phyloP scores from a whole-genome alignment of 2,329 filamentous ascomycete species.

The Verticillium nubilum region DNA sequence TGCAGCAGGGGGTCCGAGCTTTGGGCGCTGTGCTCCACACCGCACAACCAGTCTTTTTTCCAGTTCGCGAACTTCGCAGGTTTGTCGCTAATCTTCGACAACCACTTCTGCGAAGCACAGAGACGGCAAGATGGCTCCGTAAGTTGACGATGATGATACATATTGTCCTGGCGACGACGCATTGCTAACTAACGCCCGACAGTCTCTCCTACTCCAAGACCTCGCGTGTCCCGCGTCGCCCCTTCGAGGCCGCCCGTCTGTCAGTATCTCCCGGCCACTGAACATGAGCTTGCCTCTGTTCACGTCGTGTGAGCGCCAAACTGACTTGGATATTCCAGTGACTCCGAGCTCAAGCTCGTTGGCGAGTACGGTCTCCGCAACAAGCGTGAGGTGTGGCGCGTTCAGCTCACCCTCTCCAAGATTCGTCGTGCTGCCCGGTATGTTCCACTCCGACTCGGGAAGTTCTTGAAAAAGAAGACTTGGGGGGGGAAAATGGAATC shows the following conservation, averaged over 20 bases:
- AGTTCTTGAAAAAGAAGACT: neutral
- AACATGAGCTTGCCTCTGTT: conserved; percentile 96
- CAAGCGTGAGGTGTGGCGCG: conserved; percentile 99
- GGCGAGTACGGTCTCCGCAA: conserved; percentile 99
- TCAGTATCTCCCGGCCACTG: conserved; percentile 96
- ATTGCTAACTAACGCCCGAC: conserved; percentile 12
- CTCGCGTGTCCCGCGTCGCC: conserved; percentile 96
- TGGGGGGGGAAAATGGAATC: neutral
- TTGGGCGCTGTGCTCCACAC: neutral
- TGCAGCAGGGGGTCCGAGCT: neutral
- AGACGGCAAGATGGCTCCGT: conserved; percentile 38
- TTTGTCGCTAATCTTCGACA: neutral
- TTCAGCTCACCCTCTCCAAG: conserved; percentile 99
- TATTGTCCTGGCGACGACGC: neutral
- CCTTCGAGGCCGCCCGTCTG: conserved; percentile 99
- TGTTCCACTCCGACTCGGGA: conserved; percentile 12
- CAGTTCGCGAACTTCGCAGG: conserved; percentile 2
- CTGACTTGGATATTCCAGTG: conserved; percentile 68
- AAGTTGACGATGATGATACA: conserved; percentile 14
- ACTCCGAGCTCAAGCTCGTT: conserved; percentile 99
- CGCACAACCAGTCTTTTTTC: conserved; percentile 2
- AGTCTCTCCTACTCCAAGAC: conserved; percentile 91
- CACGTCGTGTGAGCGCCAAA: conserved; percentile 77
- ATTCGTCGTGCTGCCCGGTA: conserved; percentile 99
- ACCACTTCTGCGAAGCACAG: conserved; percentile 5